Conservation (phyloP, 768 basidiomycete species). For the Xerocomellus intermedius region DNA sequence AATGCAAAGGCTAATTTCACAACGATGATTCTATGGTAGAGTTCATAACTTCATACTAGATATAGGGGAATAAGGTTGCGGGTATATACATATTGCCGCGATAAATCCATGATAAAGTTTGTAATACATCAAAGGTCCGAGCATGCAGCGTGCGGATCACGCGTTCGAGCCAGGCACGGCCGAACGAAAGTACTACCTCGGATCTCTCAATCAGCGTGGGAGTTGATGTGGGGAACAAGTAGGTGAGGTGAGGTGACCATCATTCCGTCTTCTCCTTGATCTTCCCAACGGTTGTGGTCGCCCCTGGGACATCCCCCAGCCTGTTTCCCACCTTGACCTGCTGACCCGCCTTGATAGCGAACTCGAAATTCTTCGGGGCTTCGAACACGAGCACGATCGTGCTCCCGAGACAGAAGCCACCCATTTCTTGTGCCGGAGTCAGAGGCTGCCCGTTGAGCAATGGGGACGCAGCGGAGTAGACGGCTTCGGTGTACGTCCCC, state of each 20-base stretch:
- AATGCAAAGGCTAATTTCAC: background rate
- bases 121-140: background rate
- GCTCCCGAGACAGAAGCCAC: slow-evolving; percentile 92
- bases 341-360: slow-evolving; percentile 71
- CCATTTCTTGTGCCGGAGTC: slow-evolving; percentile 90
- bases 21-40: background rate
- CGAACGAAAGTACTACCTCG: background rate
- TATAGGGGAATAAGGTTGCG: slow-evolving; percentile 5
- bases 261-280: slow-evolving; percentile 35
- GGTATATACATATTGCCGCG: slow-evolving; percentile 15
- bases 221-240: background rate
- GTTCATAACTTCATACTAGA: background rate
- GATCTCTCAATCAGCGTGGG: background rate
- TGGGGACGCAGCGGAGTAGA: slow-evolving; percentile 81
- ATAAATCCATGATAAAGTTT: slow-evolving; percentile 5
- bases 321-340: slow-evolving; percentile 85
- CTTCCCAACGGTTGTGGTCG: slow-evolving; percentile 24
- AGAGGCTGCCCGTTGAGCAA: slow-evolving; percentile 88
- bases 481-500: slow-evolving; percentile 89
- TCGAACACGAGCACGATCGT: slow-evolving; percentile 98
- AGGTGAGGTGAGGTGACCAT: background rate
- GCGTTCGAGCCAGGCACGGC: background rate
- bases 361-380: slow-evolving; percentile 82
- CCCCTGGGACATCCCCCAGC: slow-evolving; percentile 55
- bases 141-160: background rate